Evolutionary conservation across 108 stramenopile genomes (phyloP).

Genomic region (Licmophora abbreviata): DNA sequence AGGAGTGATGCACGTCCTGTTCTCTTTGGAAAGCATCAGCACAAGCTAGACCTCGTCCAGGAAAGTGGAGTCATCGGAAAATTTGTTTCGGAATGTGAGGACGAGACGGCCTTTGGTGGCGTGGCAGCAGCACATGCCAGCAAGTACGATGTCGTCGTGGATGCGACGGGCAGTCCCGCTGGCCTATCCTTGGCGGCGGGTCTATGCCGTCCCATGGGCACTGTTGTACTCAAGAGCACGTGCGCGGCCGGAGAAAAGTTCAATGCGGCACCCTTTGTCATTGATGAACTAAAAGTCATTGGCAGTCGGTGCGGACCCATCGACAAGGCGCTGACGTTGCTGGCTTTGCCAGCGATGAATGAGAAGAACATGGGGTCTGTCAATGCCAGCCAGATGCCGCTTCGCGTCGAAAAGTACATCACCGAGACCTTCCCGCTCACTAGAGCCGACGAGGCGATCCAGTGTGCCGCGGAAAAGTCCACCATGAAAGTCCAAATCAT

Average conservation of each 20-base stretch:
- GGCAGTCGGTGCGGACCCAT: conserved; percentile 69
- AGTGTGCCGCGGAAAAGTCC: conserved; percentile 46
- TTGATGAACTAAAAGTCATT: conserved; percentile 65
- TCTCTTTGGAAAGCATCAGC: conserved; percentile 62
- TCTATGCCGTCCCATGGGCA: conserved; percentile 68
- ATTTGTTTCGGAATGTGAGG: conserved; percentile 35
- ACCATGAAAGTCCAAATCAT: conserved; percentile 69
- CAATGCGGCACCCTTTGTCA: conserved; percentile 69
- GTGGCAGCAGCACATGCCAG: conserved; percentile 24
- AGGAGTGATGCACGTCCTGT: conserved; percentile 21
- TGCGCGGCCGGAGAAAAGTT: conserved; percentile 57
- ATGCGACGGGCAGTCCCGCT: conserved; percentile 64
- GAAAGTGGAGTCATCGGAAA: conserved; percentile 32
- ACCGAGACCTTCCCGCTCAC: conserved; percentile 57
- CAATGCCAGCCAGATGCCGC: too few relatives aligned
- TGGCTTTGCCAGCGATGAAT: conserved; percentile 14
- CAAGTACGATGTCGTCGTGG: conserved; percentile 64
- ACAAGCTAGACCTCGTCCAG: conserved; percentile 52
- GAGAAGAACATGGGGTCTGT: conserved; percentile 14
- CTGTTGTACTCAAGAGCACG: conserved; percentile 59
- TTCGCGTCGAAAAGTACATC: conserved; percentile 50
- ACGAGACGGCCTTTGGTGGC: conserved; percentile 20
- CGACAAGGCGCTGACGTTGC: conserved; percentile 42
- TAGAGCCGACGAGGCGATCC: conserved; percentile 43
- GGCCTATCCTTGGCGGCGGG: conserved; percentile 43